Evolutionary conservation across 2,329 filamentous ascomycete species (phyloP), one percentile per base, ranked within the genome.

Genomic region (Monosporascus ibericus): DNA sequence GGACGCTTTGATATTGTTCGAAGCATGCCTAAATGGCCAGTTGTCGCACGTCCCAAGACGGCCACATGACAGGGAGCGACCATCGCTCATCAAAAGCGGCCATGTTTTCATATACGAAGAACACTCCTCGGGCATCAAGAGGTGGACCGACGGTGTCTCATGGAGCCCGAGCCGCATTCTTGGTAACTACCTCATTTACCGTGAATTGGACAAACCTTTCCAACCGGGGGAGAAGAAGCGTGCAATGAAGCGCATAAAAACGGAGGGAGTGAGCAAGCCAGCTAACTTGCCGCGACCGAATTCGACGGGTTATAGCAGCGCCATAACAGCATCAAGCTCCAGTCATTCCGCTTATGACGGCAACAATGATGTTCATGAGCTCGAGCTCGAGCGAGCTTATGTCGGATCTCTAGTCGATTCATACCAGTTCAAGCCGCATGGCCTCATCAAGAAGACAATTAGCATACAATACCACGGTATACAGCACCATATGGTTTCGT

Each of bases 21-120:
- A 95, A 68, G 87, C 85, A 8, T 90, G 87, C 61, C 75, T 95
- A 17, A 78, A 75, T 37, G 90, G 90, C 11, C 73, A 77, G 20
- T 73, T 92, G 8, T 80, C 79, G 48, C 90, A 94, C 68, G 88
- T 94, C 20, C 84, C 89, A 18, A 86, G 92, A 48, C 81, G 92
- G 50, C 92, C 92, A 1, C 90, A 95, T 67, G 92, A 96, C 63
- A 80, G 90, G 49, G 92, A 96, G 70, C 81, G 91, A 49, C 76
- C 78, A 24, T 78, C 82, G 20, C 80, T 95, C 49, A 94, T 96
- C 65, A 81, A 81, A 59, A 95, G 90, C 60, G 92, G 92, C 37
- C 87, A 87, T 59, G 82, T 96, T 47, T 94, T 96, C 70, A 89
- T 96, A 59, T 96, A 96, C 68, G 90, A 95, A 64, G 90, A 96